Base-by-base conservation (phyloP, 2,329 filamentous ascomycete genomes). In the Cladosporium sp. region DNA sequence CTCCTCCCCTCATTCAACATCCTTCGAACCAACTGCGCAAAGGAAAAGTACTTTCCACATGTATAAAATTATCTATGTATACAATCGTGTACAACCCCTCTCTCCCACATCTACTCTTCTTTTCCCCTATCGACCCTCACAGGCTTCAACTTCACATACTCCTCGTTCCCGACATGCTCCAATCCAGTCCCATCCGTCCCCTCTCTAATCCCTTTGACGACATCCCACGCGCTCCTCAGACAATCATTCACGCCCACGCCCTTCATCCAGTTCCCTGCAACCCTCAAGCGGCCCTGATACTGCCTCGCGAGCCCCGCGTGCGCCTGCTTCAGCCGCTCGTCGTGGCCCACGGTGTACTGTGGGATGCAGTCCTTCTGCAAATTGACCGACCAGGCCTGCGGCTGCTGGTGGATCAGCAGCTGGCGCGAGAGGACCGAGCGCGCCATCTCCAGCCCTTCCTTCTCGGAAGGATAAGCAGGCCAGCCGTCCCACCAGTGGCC, bases 401-500 rank as follows among this genome's bases (percentile, higher is more conserved):
- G 84, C 22, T 80, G 72, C 18, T 81, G 78, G 0, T 72, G 77
- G 65, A 96, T 88, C 54, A 78, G 77, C 4, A 97, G 75, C 63
- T 97, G 91, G 16, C 89, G 79, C 56, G 79, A 72, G 1, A 96
- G 74, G 6, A 95, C 74, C 1, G 75, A 70, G 56, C 81, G 80
- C 33, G 91, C 89, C 79, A 92, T 86, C 5, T 70, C 66, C 22
- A 87, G 72, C 13, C 83, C 89, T 59, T 87, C 78, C 11, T 84
- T 75, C 56, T 84, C 77, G 46, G 79, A 73, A 0, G 89, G 90
- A 53, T 81, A 81, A 37, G 74, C 72, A 2, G 69, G 64, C 74
- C 78, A 83, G 54, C 74, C 79, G 66, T 89, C 78, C 89, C 89
- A 97, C 80, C 88, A 89, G 71, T 96, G 90, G 1, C 93, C 93